These are phyloP conservation scores for Tubosaeta brunneosetosa DNA, from an alignment of 768 basidiomycete genomes.

Conservation along the genomic window DNA sequence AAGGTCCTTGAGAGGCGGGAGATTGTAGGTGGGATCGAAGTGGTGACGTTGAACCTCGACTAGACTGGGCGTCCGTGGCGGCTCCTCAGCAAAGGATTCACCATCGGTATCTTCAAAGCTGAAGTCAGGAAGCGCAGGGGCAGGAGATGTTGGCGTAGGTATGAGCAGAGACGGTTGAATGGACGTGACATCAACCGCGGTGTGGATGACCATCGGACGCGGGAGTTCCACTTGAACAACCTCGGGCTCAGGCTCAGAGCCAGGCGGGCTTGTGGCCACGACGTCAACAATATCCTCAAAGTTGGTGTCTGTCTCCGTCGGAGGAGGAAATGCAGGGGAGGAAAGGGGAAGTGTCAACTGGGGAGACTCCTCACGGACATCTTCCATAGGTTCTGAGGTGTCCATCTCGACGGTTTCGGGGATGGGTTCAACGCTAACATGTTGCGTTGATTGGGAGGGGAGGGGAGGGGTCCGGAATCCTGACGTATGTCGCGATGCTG, in stretches of 20 bases:
- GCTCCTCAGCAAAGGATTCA: slow-evolving; percentile 18
- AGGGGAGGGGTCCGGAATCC: slow-evolving; percentile 7
- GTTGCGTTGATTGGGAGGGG: slow-evolving; percentile 9
- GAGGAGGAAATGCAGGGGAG: slow-evolving; percentile 11
- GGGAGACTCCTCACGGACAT: slow-evolving; percentile 20
- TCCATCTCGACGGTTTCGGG: slow-evolving; percentile 12
- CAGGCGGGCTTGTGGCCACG: background rate
- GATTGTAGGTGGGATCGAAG: slow-evolving; percentile 44
- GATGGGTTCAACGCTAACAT: slow-evolving; percentile 2
- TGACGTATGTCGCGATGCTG: slow-evolving; percentile 17
- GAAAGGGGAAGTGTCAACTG: slow-evolving; percentile 22
- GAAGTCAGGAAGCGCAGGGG: slow-evolving; percentile 26
- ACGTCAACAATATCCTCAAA: slow-evolving; percentile 1
- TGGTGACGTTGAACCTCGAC: slow-evolving; percentile 30
- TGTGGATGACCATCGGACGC: slow-evolving; percentile 20
- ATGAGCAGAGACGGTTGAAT: slow-evolving; percentile 30
- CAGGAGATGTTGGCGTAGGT: slow-evolving; percentile 35
- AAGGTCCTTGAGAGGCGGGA: slow-evolving; percentile 52
- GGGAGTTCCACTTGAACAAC: background rate
- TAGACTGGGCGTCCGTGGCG: slow-evolving; percentile 8
- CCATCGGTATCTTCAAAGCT: slow-evolving; percentile 31
- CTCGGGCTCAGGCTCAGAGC: background rate
- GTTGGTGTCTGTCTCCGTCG: background rate
- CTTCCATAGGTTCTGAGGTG: slow-evolving; percentile 17
- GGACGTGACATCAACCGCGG: slow-evolving; percentile 26